phyloP scores from a whole-genome alignment of 192 early-diverging fungal species.

The Coemansia sp. region DNA sequence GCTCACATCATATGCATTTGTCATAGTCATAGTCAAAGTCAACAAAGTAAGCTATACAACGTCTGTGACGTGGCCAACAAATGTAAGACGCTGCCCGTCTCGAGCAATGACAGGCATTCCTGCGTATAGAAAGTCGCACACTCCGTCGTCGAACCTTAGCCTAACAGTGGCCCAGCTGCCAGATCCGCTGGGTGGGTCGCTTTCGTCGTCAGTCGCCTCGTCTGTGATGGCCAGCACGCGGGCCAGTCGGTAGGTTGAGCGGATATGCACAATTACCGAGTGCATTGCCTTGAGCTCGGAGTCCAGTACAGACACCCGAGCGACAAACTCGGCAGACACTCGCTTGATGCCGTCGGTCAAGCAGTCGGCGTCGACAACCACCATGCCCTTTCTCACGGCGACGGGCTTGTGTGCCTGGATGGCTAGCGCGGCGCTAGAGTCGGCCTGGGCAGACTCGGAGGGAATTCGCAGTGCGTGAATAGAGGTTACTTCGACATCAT shows the following conservation, averaged over 20 bases:
- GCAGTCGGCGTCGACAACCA: constrained; percentile 47
- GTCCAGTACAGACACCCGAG: constrained; percentile 26
- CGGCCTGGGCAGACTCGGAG: constrained; percentile 64
- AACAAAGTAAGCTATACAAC: background rate
- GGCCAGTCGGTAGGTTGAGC: constrained; percentile 42
- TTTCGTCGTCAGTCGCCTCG: background rate
- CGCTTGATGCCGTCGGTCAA: constrained; percentile 7
- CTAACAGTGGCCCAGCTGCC: constrained; percentile 14
- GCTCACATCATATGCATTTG: background rate
- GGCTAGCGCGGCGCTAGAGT: constrained; percentile 79
- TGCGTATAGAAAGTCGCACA: constrained; percentile 29
- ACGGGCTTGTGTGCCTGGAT: constrained; percentile 50
- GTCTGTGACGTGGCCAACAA: constrained; percentile 34
- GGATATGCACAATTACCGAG: constrained; percentile 39
- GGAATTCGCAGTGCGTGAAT: constrained; percentile 86
- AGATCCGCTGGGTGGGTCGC: background rate
- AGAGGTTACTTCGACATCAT: constrained; percentile 68
- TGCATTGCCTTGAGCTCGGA: constrained; percentile 14
- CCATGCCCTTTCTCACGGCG: constrained; percentile 59
- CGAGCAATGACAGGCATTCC: constrained; percentile 47
- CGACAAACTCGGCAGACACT: constrained; percentile 35
- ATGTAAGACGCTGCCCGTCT: constrained; percentile 40
- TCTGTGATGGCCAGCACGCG: constrained; percentile 25
- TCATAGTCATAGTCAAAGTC: background rate
- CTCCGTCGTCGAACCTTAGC: constrained; percentile 31